Evolutionary conservation across 1,284 basidiomycete species (phyloP).

Genomic region (Ustilago lituana): DNA sequence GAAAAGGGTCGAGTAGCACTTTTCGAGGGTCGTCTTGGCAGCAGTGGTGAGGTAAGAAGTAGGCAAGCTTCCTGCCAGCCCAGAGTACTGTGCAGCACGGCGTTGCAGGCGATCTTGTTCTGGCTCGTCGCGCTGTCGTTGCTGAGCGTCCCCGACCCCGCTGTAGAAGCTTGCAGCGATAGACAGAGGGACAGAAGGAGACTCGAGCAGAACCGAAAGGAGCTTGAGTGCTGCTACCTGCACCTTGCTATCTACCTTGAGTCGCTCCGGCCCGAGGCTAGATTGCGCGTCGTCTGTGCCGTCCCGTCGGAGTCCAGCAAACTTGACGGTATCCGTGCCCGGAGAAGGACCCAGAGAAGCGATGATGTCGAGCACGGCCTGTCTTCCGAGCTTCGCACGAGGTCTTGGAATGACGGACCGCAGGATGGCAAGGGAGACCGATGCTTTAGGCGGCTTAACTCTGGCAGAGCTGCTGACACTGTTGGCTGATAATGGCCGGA

Average conservation of each 20-base stretch:
- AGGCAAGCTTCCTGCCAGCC: constrained; percentile 31
- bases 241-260: constrained; percentile 45
- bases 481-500: constrained; percentile 5
- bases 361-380: constrained; percentile 33
- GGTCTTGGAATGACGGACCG: constrained; percentile 33
- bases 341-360: constrained; percentile 35
- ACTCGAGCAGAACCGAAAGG: constrained; percentile 39
- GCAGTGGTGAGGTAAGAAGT: constrained; percentile 38
- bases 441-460: constrained; percentile 29
- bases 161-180: constrained; percentile 35
- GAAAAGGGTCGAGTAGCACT: constrained; percentile 51
- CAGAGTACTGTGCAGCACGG: constrained; percentile 29
- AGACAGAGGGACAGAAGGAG: constrained; percentile 30
- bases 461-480: constrained; percentile 17
- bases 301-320: constrained; percentile 24
- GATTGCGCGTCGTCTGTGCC: constrained; percentile 4
- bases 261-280: constrained; percentile 22
- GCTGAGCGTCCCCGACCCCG: neutral
- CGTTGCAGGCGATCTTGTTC: constrained; percentile 28
- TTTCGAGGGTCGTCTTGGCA: constrained; percentile 36
- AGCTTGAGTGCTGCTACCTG: constrained; percentile 44
- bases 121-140: constrained; percentile 16
- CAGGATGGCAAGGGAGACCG: constrained; percentile 30
- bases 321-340: constrained; percentile 22
- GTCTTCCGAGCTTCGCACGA: constrained; percentile 27